A percentile compares a stretch with the other conserved stretches of the same genome.
These are phyloP conservation scores for Gentiana dahurica DNA, from an alignment of 257 asterid species.

Conservation along the genomic window DNA sequence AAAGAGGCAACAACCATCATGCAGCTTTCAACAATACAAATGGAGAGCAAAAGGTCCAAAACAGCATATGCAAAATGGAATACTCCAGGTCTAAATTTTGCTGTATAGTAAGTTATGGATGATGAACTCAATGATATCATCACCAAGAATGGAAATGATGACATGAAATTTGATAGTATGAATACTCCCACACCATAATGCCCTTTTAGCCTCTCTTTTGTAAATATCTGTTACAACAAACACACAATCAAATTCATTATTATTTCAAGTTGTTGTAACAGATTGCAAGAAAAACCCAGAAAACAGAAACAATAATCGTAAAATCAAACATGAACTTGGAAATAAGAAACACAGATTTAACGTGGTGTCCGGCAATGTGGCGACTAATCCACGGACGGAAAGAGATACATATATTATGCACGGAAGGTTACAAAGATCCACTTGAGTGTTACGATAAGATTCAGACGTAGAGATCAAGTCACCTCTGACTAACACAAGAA, in stretches of 20 bases:
- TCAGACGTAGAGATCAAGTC: too few relatives aligned
- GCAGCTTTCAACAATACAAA: slow-evolving; percentile 75
- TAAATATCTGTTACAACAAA: slow-evolving; percentile 42
- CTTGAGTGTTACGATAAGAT: too few relatives aligned
- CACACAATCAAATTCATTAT: background rate
- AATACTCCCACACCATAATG: slow-evolving; percentile 81
- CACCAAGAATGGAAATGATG: slow-evolving; percentile 69
- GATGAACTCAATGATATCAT: slow-evolving; percentile 47
- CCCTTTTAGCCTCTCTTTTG: slow-evolving; percentile 60
- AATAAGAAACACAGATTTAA: too few relatives aligned
- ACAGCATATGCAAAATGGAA: slow-evolving; percentile 43
- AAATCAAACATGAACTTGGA: too few relatives aligned
- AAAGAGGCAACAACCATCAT: slow-evolving; percentile 89
- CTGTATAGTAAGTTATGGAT: slow-evolving; percentile 58
- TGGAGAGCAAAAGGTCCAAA: slow-evolving; percentile 46
- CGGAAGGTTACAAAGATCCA: too few relatives aligned
- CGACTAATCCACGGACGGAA: too few relatives aligned
- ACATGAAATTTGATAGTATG: slow-evolving; percentile 58
- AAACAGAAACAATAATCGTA: too few relatives aligned
- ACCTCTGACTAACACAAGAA: too few relatives aligned
- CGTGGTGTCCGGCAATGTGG: too few relatives aligned
- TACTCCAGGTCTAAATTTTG: slow-evolving; percentile 58
- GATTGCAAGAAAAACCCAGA: too few relatives aligned
- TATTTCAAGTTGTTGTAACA: background rate
- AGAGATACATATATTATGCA: too few relatives aligned